phyloP scores from a whole-genome alignment of 2,329 filamentous ascomycete species.

The Acrodontium crateriforme region DNA sequence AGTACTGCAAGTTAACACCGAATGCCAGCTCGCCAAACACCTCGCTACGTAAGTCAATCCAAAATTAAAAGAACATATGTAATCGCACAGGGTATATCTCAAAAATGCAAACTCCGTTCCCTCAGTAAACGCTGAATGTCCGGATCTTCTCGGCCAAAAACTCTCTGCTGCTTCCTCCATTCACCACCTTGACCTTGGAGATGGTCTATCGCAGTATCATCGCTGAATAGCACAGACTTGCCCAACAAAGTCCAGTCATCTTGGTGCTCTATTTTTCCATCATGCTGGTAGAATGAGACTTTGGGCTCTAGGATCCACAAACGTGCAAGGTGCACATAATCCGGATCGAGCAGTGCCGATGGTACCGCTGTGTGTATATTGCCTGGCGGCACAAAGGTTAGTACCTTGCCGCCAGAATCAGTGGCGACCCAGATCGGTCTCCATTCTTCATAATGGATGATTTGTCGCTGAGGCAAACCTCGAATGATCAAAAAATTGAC shows the following conservation, averaged over 20 bases:
- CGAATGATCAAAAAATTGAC: constrained; percentile 22
- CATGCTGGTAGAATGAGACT: constrained; percentile 1
- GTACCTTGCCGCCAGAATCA: constrained; percentile 12
- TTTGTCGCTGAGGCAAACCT: constrained; percentile 19
- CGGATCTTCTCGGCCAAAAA: constrained; percentile 11
- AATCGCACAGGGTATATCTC: constrained; percentile 3
- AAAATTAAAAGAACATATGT: too few relatives aligned
- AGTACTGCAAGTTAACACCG: too few relatives aligned
- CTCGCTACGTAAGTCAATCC: too few relatives aligned
- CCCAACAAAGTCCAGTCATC: constrained; percentile 26
- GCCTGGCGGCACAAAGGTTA: constrained; percentile 18
- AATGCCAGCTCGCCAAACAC: too few relatives aligned
- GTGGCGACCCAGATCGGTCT: constrained; percentile 16
- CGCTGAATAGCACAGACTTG: constrained; percentile 28
- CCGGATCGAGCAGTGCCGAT: constrained; percentile 15
- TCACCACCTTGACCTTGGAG: constrained; percentile 10
- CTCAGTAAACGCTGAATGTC: constrained; percentile 7
- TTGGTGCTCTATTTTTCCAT: constrained; percentile 10
- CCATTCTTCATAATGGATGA: constrained; percentile 16
- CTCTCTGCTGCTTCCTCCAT: constrained; percentile 9
- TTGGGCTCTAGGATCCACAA: constrained; percentile 26
- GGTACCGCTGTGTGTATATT: constrained; percentile 16
- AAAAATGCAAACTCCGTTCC: constrained; percentile 6
- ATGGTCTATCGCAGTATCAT: constrained; percentile 17
- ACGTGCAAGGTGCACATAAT: constrained; percentile 20